Base-by-base conservation (phyloP, 169 alveolate genomes). In the Babesia sp. region DNA sequence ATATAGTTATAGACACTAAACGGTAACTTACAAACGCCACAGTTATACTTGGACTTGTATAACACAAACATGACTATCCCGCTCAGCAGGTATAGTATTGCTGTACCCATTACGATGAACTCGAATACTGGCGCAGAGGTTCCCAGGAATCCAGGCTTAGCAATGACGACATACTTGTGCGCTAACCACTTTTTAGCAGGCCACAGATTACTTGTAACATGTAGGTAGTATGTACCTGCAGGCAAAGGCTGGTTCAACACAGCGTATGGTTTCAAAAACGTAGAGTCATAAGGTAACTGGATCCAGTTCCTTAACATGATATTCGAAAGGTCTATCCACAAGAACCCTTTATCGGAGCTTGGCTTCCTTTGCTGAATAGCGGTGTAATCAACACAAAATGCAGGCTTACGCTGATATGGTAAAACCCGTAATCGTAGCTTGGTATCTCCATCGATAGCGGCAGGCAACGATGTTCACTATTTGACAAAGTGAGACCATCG, bases 101-200 rank as follows among this genome's bases (percentile, higher is more conserved):
- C 89, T n/a, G 63, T 33, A 14, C 8, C 51, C 24, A 63, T n/a
- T 18, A 70, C 67, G 39, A 73, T 48, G n/a, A 59, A 37, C 75
- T 71, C 85, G 26, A 81, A 50, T 3, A 31, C 59, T 20, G 24
- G 1, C 54, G 89, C 57, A 41, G 53, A 22, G 20, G 85, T 56
- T 14, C 89, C 89, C 29, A 63, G 41, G 36, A 66, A 56, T 31
- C 73, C 72, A 3, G 73, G 56, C 37, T 64, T 61, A n/a, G 76
- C 60, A n/a, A 81, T 61, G 58, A 39, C 50, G 41, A 81, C 46
- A 36, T 59, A 18, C 63, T 81, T 81, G 48, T 33, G 31, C 22
- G 89, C 84, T 42, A 37, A 67, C 89, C 89, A 81, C 24, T 26
- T 58, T 16, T 64, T 5, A 39, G 84, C 51, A 4, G 89, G 89